Conservation (phyloP, 1,284 basidiomycete genomes). For the Vanrija humicola region DNA sequence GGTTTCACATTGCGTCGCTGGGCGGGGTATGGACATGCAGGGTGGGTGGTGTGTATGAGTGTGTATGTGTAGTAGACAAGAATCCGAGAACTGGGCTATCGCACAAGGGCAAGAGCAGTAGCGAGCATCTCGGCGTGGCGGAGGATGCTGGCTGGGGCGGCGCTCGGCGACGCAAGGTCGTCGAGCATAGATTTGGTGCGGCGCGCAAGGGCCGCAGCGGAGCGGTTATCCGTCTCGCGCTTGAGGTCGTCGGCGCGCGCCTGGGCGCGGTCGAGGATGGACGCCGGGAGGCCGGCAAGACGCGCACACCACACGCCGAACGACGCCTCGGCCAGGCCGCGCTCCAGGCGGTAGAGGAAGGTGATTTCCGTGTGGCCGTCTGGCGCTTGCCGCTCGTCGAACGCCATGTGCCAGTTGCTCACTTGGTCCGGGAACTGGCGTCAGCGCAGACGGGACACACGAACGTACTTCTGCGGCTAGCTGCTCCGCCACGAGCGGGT, state of each 20-base stretch:
- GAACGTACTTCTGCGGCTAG: constrained; percentile 58
- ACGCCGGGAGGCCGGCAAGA: constrained; percentile 71
- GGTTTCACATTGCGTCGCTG: too few relatives aligned
- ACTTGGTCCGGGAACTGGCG: constrained; percentile 45
- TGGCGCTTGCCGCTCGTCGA: constrained; percentile 55
- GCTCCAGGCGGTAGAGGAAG: constrained; percentile 72
- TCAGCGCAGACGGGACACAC: constrained; percentile 50
- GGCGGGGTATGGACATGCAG: too few relatives aligned
- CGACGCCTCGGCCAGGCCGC: constrained; percentile 71
- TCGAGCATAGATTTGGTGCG: constrained; percentile 17
- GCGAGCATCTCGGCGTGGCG: too few relatives aligned
- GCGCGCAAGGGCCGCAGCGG: constrained; percentile 15
- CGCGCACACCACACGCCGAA: constrained; percentile 87
- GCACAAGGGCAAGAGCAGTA: too few relatives aligned
- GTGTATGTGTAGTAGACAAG: too few relatives aligned
- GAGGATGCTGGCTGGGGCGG: neutral
- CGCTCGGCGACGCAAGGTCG: neutral
- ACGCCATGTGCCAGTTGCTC: constrained; percentile 82
- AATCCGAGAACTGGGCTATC: too few relatives aligned
- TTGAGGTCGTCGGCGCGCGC: constrained; percentile 60
- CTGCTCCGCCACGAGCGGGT: constrained; percentile 58
- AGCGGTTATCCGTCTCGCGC: constrained; percentile 27
- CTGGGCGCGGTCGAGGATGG: constrained; percentile 61
- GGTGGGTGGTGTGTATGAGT: too few relatives aligned
- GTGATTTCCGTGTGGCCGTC: constrained; percentile 73